These are phyloP conservation scores for Nannochloropsis gaditana DNA, from an alignment of 108 stramenopile species.

Conservation along the genomic window DNA sequence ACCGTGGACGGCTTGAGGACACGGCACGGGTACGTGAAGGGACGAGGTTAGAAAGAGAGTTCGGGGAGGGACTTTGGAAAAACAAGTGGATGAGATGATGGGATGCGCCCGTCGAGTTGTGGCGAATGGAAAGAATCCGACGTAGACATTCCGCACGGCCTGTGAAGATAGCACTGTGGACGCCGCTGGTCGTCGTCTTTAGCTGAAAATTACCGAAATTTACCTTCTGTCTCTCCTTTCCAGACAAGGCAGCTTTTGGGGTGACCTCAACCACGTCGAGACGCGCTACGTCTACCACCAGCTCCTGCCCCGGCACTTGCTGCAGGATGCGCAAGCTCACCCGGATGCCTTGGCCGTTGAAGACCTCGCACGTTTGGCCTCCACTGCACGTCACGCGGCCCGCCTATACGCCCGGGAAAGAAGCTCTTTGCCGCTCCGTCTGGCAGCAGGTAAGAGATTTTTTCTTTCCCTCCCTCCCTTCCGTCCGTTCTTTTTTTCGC, in stretches of 20 bases:
- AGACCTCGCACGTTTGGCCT: not conserved
- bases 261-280: not conserved
- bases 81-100: too few species aligned
- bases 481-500: not conserved
- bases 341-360: constrained; percentile 10
- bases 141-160: too few species aligned
- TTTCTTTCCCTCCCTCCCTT: not conserved
- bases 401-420: not conserved
- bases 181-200: too few species aligned
- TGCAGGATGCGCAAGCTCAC: not conserved
- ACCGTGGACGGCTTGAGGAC: too few species aligned
- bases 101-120: too few species aligned
- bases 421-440: not conserved
- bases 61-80: too few species aligned
- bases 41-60: too few species aligned
- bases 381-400: not conserved
- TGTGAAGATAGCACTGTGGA: too few species aligned
- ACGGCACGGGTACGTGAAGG: too few species aligned
- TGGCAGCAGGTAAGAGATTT: not conserved
- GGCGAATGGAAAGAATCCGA: too few species aligned
- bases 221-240: not conserved
- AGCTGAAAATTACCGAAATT: not conserved
- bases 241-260: not conserved
- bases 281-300: not conserved
- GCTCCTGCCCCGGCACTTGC: not conserved